These are phyloP conservation scores for Erucastrum elatum DNA, from an alignment of 345 rosid species.

Conservation along the genomic window DNA sequence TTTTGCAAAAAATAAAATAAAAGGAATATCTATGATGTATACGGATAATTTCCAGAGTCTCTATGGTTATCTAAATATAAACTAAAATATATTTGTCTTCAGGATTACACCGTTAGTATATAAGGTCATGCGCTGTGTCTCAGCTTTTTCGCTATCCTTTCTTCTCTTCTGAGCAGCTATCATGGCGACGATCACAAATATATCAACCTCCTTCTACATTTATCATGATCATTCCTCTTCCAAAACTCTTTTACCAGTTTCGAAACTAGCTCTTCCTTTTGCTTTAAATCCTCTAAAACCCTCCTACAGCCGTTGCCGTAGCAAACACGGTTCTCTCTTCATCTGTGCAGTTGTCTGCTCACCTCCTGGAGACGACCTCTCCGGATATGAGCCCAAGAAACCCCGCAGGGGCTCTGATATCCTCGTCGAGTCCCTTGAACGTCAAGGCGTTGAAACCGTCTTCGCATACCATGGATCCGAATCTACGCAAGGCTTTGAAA, in stretches of 20 bases:
- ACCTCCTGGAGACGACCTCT: conserved; percentile 21
- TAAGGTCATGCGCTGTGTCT: not conserved
- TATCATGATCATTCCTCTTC: conserved; percentile 30
- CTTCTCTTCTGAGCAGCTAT: not conserved
- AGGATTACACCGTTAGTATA: not conserved
- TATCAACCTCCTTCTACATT: conserved; percentile 33
- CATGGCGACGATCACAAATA: conserved; percentile 38
- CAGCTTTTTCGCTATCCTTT: not conserved
- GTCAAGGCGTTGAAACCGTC: conserved; percentile 72
- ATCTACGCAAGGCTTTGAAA: conserved; percentile 73
- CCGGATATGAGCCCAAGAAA: conserved; percentile 59
- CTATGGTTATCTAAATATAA: not conserved
- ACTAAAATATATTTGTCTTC: not conserved
- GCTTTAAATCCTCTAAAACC: conserved; percentile 23
- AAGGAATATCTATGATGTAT: not conserved
- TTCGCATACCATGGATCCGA: conserved; percentile 94
- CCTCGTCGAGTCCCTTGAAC: conserved; percentile 90
- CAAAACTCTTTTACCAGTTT: conserved; percentile 30
- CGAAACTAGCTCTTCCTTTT: conserved; percentile 37
- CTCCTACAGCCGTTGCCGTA: conserved; percentile 31
- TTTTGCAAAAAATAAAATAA: too few species aligned
- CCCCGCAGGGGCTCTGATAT: conserved; percentile 92
- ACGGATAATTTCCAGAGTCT: not conserved
- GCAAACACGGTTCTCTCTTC: conserved; percentile 32
- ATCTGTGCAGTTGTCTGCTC: conserved; percentile 29